phyloP scores from a whole-genome alignment of 164 flowering plant genomes.

The Kalanchoe fedtschenkoi region DNA sequence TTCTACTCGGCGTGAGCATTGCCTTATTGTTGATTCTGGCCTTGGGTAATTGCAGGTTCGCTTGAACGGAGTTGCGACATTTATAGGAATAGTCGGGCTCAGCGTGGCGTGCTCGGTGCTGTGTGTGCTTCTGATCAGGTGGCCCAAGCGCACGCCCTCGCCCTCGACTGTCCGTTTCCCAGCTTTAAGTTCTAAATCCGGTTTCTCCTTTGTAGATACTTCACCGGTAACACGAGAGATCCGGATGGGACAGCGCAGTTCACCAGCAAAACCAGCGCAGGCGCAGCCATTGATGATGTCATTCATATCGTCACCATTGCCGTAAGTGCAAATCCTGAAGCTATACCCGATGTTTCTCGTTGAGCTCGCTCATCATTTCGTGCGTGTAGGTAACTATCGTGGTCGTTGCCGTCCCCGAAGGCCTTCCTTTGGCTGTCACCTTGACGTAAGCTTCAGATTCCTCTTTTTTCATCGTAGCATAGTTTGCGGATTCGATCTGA shows the following conservation, averaged over 20 bases:
- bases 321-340: constrained; percentile 27
- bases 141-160: background rate
- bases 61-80: constrained; percentile 91
- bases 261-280: constrained; percentile 30
- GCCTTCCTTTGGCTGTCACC: constrained; percentile 97
- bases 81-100: constrained; percentile 88
- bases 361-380: background rate
- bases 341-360: background rate
- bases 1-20: background rate
- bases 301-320: constrained; percentile 72
- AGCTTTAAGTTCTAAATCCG: background rate
- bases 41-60: constrained; percentile 52
- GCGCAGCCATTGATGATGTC: constrained; percentile 46
- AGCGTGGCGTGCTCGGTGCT: constrained; percentile 65
- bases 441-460: constrained; percentile 54
- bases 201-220: constrained; percentile 33
- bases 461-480: background rate
- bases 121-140: constrained; percentile 63
- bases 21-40: background rate
- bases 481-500: background rate
- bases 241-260: constrained; percentile 35
- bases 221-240: constrained; percentile 55
- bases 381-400: constrained; percentile 76
- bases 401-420: constrained; percentile 99
- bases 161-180: background rate